Evolutionary conservation across 257 asterid species (phyloP), one percentile per base, ranked within the genome.

Genomic region (Scutellaria barbata): DNA sequence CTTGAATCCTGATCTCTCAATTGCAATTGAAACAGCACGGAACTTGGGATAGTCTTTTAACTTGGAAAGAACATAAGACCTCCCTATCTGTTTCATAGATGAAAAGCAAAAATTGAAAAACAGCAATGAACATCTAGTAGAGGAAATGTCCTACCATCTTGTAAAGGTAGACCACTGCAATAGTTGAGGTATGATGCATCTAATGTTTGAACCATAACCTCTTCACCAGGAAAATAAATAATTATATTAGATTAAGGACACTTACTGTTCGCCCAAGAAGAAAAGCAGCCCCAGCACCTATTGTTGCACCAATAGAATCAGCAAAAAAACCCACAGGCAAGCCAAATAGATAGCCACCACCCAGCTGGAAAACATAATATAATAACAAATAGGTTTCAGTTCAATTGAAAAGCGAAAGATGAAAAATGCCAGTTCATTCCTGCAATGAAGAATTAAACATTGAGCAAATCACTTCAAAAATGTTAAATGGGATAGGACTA

Each of bases 311-410:
- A 46, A 92, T 76, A 18, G 99, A 95, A 85, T 95, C 98, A 57
- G 99, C 98, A 59, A 92, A 68, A 77, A 95, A 89, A 58, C 99
- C 99, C 59, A 95, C 83, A 51, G 99, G 99, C 85, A 95, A 86
- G 56, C 99, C 99, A 75, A 95, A 95, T 60, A 95, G 97, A 78
- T 95, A 95, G 64, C 99, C 98, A 78, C 99, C 99, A 60, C 99
- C 99, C 51, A 95, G 89, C 99, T 95, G 92, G 72, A 83, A 78
- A 72, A 48, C 63, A 63, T 54, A 42, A 72, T 74, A 76, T 42
- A 53, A 73, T 59, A 48, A 43, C 67, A 68, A 48, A 66, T 30
- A 30, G 35, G 35, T 30, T 30, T 30, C 35, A 77, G 76, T 68
- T 72, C 59, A 52, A 55, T 20, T 18, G 25, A 37, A 22, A 67